These are phyloP conservation scores for Suhomyces coccinellae DNA, from an alignment of 1,139 yeast genomes.

Conservation along the genomic window DNA sequence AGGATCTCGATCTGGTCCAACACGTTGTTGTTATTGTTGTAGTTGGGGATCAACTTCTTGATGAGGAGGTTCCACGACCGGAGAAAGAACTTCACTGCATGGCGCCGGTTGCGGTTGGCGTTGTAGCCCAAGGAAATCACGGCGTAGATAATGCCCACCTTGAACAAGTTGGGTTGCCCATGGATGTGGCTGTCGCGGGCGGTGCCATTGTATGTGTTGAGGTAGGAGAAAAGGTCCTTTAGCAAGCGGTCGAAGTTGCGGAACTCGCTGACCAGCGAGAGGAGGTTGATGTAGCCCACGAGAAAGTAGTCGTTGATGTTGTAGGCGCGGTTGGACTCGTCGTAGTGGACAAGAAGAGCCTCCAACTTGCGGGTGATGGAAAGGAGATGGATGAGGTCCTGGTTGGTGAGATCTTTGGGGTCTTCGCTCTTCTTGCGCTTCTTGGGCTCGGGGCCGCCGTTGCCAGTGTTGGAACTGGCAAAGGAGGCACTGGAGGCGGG, in stretches of 20 bases:
- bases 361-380: conserved; percentile 37
- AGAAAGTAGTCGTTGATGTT: conserved; percentile 31
- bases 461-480: not conserved
- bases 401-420: conserved; percentile 14
- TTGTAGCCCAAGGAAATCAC: conserved; percentile 18
- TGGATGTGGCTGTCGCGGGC: conserved; percentile 4
- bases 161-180: conserved; percentile 16
- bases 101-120: conserved; percentile 16
- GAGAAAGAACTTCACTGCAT: conserved; percentile 35
- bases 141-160: conserved; percentile 20
- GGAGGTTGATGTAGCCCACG: conserved; percentile 32
- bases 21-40: conserved; percentile 27
- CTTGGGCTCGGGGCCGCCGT: conserved; percentile 3
- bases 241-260: conserved; percentile 26
- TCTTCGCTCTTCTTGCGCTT: conserved; percentile 12
- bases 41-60: conserved; percentile 44
- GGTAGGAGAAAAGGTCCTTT: conserved; percentile 28
- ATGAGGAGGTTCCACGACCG: conserved; percentile 48
- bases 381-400: conserved; percentile 34
- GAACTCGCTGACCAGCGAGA: conserved; percentile 18
- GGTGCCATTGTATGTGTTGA: conserved; percentile 22
- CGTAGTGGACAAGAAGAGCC: conserved; percentile 21
- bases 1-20: conserved; percentile 45
- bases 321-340: conserved; percentile 16
- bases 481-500: not conserved